Conservation (phyloP, 2,329 filamentous ascomycete species). For the Myriosclerotinia scirpicola region DNA sequence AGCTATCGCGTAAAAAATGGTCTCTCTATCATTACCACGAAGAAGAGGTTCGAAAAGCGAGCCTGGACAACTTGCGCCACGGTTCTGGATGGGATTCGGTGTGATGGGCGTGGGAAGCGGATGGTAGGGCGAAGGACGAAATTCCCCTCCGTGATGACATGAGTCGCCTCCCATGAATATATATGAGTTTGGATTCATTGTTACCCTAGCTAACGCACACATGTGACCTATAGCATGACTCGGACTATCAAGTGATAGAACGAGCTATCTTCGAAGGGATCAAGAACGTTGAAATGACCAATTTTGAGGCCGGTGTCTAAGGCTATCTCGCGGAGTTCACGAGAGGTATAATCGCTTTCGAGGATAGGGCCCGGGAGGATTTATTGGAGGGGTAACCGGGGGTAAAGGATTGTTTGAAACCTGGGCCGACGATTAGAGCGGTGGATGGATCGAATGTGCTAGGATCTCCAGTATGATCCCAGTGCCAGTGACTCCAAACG, state of each 20-base stretch:
- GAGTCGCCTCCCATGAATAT: constrained; percentile 47
- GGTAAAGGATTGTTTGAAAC: constrained; percentile 45
- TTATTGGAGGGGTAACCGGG: constrained; percentile 48
- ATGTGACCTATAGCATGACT: constrained; percentile 47
- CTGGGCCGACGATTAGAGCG: constrained; percentile 49
- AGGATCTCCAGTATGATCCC: constrained; percentile 47
- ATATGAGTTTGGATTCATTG: constrained; percentile 38
- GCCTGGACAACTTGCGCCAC: constrained; percentile 43
- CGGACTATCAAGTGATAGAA: constrained; percentile 52
- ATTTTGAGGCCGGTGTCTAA: constrained; percentile 44
- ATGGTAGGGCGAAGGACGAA: constrained; percentile 46
- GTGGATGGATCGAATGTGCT: constrained; percentile 46
- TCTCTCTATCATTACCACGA: constrained; percentile 34
- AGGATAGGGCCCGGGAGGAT: constrained; percentile 43
- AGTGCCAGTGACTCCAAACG: constrained; percentile 44
- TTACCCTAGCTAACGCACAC: constrained; percentile 45
- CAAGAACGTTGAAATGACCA: constrained; percentile 48
- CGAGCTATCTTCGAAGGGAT: constrained; percentile 56
- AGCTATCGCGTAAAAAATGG: constrained; percentile 42
- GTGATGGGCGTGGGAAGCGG: constrained; percentile 43
- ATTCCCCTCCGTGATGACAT: constrained; percentile 45
- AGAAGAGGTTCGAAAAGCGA: constrained; percentile 45
- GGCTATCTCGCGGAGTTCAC: constrained; percentile 42
- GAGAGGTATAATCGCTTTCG: constrained; percentile 45
- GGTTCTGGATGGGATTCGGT: constrained; percentile 44